These are phyloP conservation scores for Aureobasidium sp. DNA, from an alignment of 2,329 filamentous ascomycete genomes.

Conservation along the genomic window DNA sequence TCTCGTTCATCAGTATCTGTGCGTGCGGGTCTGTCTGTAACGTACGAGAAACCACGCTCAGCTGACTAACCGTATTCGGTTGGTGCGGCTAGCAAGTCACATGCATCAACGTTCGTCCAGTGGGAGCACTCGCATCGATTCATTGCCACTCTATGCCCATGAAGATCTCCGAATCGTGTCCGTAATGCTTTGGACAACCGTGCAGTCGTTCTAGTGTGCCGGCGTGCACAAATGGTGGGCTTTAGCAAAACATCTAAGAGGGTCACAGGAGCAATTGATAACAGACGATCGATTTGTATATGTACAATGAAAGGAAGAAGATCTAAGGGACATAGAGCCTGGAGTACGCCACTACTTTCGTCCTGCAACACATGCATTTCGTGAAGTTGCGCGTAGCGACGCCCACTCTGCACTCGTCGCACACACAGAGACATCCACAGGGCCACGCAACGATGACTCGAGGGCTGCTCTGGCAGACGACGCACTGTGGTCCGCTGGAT, in stretches of 20 bases:
- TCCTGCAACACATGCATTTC: conserved; percentile 88
- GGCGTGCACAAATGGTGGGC: background rate
- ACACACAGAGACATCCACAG: conserved; percentile 86
- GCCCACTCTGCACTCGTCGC: conserved; percentile 89
- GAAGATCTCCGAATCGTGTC: no score
- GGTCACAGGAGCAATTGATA: background rate
- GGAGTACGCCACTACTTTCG: conserved; percentile 82
- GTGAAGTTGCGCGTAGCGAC: conserved; percentile 96
- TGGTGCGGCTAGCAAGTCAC: background rate
- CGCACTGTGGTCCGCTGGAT: conserved; percentile 72
- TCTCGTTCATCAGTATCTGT: background rate
- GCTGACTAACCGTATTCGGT: background rate
- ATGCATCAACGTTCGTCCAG: background rate
- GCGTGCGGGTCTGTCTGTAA: background rate
- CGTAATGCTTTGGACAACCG: no score
- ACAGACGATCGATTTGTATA: background rate
- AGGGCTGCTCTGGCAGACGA: conserved; percentile 83
- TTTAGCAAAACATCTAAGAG: background rate
- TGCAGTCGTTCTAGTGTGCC: no score
- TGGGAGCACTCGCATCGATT: no score
- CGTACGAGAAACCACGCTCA: background rate
- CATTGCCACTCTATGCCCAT: no score
- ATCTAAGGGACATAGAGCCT: conserved; percentile 72
- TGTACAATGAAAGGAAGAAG: background rate
- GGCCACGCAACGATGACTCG: conserved; percentile 93